Evolutionary conservation across 805 yeast species (phyloP), one percentile per base, ranked within the genome.

Genomic region (Zygosaccharomyces lentus): DNA sequence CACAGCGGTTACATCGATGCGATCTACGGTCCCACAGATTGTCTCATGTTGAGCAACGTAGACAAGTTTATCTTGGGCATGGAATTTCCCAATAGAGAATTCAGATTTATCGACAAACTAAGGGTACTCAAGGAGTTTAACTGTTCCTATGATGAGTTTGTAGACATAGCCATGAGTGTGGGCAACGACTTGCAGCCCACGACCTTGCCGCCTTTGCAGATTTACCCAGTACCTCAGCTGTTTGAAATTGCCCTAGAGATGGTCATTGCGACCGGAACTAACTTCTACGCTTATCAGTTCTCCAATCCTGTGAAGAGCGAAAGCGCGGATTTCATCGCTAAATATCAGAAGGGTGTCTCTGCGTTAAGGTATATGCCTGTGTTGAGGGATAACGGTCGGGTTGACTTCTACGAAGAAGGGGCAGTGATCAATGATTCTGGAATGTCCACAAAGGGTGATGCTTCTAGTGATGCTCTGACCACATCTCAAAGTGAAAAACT

Each of bases 11-110:
- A 72, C 37, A 76, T 91, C 41, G 89, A 90, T 62, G 81, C 84
- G 4, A 79, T 90, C 30, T 86, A 81, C 65, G 96, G 96, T 0
- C 82, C 96, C 6, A 82, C 89, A 1, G 98, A 93, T 56, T 73
- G 81, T 31, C 68, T 90, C 36, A 69, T 91, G 61, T 64, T 78
- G 37, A 67, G 66, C 4, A 75, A 77, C 19, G 74, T 84, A 23
- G 93, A 87, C 47, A 83, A 78, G 53, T 80, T 89, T 48, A 82
- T 91, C 46, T 65, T 82, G 41, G 78, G 84, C 15, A 75, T 89
- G 73, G 95, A 86, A 49, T 75, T 81, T 50, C 78, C 74, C 44
- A 71, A 74, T 29, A 76, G 76, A 52, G 85, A 78, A 50, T 85
- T 88, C 60, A 74, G 83, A 55, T 85, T 74, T 59, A 70, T 89